These are phyloP conservation scores for Avena sativa DNA, from an alignment of 176 grass and related monocot species.

Conservation along the genomic window DNA sequence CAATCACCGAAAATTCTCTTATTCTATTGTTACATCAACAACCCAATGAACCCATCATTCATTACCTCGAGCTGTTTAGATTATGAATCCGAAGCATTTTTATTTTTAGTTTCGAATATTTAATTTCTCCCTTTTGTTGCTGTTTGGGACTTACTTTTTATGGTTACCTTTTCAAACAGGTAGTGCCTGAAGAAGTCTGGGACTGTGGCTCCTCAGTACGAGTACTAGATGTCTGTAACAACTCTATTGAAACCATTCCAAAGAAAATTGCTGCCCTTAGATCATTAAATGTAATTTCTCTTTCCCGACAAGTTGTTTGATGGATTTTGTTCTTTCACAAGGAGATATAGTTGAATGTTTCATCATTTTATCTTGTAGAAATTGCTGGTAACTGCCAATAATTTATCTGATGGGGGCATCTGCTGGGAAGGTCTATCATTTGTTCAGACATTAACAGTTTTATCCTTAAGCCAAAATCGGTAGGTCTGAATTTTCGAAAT, in stretches of 20 bases:
- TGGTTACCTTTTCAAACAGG: slow-evolving; percentile 49
- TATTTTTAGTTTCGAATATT: neutral
- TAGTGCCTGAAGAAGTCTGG: slow-evolving; percentile 91
- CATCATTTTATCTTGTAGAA: slow-evolving; percentile 66
- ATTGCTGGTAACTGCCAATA: slow-evolving; percentile 83
- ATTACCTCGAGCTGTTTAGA: neutral
- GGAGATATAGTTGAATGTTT: slow-evolving; percentile 39
- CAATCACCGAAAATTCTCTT: neutral
- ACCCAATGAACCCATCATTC: neutral
- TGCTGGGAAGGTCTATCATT: slow-evolving; percentile 83
- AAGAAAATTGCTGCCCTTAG: slow-evolving; percentile 66
- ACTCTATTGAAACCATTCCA: slow-evolving; percentile 75
- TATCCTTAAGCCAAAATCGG: slow-evolving; percentile 80
- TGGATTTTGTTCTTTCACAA: slow-evolving; percentile 28
- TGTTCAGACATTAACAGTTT: slow-evolving; percentile 61
- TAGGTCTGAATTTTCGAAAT: slow-evolving; percentile 38
- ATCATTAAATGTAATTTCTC: slow-evolving; percentile 74
- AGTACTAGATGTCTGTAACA: slow-evolving; percentile 71
- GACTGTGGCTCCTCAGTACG: slow-evolving; percentile 72
- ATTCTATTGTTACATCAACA: slow-evolving; percentile 20
- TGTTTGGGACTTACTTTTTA: slow-evolving; percentile 13
- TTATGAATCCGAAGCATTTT: neutral
- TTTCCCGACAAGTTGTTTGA: slow-evolving; percentile 3
- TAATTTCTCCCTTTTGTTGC: neutral
- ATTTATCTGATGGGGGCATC: slow-evolving; percentile 75